Base-by-base conservation (phyloP, 176 grass and related monocot genomes). In the Tillandsia fasciculata region DNA sequence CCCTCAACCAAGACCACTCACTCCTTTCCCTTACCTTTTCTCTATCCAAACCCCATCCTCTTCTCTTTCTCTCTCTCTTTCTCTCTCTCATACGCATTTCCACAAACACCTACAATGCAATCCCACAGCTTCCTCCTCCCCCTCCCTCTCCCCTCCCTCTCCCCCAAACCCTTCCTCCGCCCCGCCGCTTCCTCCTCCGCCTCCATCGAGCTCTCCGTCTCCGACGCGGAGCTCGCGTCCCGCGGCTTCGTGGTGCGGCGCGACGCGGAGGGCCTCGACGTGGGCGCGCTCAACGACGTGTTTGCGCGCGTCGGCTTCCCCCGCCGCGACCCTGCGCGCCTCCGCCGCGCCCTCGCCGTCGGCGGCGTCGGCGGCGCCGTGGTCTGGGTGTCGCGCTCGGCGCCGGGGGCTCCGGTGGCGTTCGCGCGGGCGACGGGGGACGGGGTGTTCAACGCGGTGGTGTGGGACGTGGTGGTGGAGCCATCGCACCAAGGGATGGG, bases 391-490 rank as follows among this genome's bases (percentile, higher is more conserved):
- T 74, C 84, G 48, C 74, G 64, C 3, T 53, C 74, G 12, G 70
- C 51, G 15, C 66, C 59, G 11, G 70, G 13, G 5, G 67, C 14
- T 0, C 92, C 92, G 2, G 83, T 96, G 82, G 88, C 93, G 74
- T 96, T 96, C 78, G 93, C 93, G 20, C 93, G 92, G 6, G 88
- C 93, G 12, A 90, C 88, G 0, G 93, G 92, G 0, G 88, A 96
- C 75, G 92, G 92, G 50, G 88, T 96, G 59, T 96, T 96, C 83
- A 96, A 92, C 72, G 92, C 88, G 3, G 92, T 96, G 66, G 92
- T 96, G 73, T 89, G 88, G 92, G 88, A 92, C 74, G 92, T 96
- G 67, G 92, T 89, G 83, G 88, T 89, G 76, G 88, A 89, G 65
- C 86, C 86, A 33, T 89, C 88, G 70, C 80, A 76, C 76, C 92